Evolutionary conservation across 208 protist species (phyloP), one percentile per base, ranked within the genome.

Genomic region (Sergeia podlipaevii): DNA sequence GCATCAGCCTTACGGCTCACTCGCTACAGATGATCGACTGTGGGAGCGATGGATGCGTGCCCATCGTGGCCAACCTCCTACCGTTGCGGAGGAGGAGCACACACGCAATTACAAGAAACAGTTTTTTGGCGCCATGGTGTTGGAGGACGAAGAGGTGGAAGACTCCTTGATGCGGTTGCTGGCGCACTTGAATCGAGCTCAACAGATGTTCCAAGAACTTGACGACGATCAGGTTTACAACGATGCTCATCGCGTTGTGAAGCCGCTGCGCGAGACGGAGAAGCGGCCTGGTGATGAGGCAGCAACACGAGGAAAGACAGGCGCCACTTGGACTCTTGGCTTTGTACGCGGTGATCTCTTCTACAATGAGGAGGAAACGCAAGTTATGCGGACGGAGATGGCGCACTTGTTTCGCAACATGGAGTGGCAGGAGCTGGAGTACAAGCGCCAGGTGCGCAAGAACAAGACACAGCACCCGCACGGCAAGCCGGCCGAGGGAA

Each of bases 11-110:
- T 95, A 95, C 68, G 88, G 88, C 32, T 52, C 83, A 11, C 73
- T 95, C 2, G 72, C 88, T 4, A 95, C 88, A 15, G 88, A 95
- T 56, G 81, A 90, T 20, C 71, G 84, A 3, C 43, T 92, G 42
- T 95, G 88, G 84, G 83, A 91, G 70, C 80, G 80, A 26, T 95
- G 88, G 84, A 80, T 95, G 81, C 88, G 88, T 24, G 75, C 77
- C 11, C 84, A 91, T 61, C 83, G 88, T 48, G 84, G 77, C 20
- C 84, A 95, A 49, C 88, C 88, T 1, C 88, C 88, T 0, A 85
- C 60, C 49, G 71, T 91, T 0, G 78, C 80, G 1, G 88, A 95
- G 49, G 83, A 95, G 53, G 83, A 95, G 57, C 73, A 91, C 58
- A 65, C 73, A 46, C 78, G 88, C 37, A 44, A 80, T 45, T 89